Percentiles rank a stretch among this genome's conserved stretches.
Conservation (phyloP, 1,284 basidiomycete species). For the Megacollybia platyphylla region DNA sequence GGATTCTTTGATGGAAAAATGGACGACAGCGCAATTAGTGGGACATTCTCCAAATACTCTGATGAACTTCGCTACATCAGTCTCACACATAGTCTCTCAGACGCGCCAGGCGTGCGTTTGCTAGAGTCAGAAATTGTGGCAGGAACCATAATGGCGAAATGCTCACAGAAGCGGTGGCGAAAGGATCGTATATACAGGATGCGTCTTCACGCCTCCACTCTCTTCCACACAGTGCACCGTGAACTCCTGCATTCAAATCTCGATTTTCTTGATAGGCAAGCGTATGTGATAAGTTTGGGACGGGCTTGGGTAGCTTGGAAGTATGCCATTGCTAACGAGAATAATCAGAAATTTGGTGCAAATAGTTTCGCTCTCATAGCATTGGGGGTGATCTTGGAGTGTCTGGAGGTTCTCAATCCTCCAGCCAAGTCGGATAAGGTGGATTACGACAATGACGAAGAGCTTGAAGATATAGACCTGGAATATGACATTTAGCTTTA, state of each 20-base stretch:
- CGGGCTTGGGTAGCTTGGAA: slow-evolving; percentile 55
- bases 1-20: slow-evolving; percentile 18
- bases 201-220: slow-evolving; percentile 39
- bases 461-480: background rate
- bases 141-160: slow-evolving; percentile 60
- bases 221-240: slow-evolving; percentile 38
- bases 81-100: slow-evolving; percentile 53
- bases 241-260: slow-evolving; percentile 23
- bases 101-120: slow-evolving; percentile 38
- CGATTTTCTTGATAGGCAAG: slow-evolving; percentile 11
- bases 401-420: slow-evolving; percentile 30
- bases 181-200: slow-evolving; percentile 49
- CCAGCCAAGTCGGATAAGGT: background rate
- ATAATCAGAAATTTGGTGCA: slow-evolving; percentile 33
- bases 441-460: slow-evolving; percentile 3
- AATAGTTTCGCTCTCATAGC: slow-evolving; percentile 60
- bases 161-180: slow-evolving; percentile 45
- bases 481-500: background rate
- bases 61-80: slow-evolving; percentile 60
- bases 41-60: slow-evolving; percentile 37
- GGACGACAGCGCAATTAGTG: slow-evolving; percentile 20
- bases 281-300: slow-evolving; percentile 29
- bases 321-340: slow-evolving; percentile 28
- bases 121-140: slow-evolving; percentile 63
- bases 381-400: slow-evolving; percentile 45